These are phyloP conservation scores for Fusarium odoratissimum DNA, from an alignment of 2,329 filamentous ascomycete species.

Conservation along the genomic window DNA sequence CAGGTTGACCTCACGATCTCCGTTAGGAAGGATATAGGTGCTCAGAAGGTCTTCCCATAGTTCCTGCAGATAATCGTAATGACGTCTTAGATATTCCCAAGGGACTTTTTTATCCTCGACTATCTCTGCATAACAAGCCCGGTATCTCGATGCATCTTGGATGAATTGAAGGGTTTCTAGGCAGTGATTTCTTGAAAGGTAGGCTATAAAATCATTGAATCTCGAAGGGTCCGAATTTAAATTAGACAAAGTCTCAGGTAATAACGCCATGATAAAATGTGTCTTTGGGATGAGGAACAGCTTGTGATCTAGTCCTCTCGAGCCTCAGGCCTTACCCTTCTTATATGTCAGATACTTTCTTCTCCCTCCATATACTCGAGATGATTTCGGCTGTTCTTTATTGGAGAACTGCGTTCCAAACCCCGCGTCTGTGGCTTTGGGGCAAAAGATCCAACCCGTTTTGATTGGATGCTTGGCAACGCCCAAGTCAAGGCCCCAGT, in stretches of 20 bases:
- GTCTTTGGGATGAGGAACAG: background rate
- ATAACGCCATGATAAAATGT: background rate
- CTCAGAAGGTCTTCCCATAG: background rate
- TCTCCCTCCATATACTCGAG: background rate
- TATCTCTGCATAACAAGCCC: background rate
- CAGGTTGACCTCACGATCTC: background rate
- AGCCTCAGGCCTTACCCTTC: background rate
- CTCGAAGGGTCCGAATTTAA: background rate
- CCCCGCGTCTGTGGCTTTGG: background rate
- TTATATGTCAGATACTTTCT: background rate
- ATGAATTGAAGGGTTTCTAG: background rate
- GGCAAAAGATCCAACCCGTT: background rate
- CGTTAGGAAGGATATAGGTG: background rate
- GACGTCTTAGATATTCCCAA: background rate
- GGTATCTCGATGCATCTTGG: background rate
- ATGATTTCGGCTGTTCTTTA: background rate
- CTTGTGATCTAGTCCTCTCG: background rate
- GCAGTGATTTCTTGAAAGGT: background rate
- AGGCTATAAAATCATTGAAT: conserved; percentile 22
- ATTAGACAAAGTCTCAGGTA: background rate
- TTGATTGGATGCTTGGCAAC: background rate
- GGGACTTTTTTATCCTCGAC: background rate
- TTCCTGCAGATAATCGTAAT: background rate
- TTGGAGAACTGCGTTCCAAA: background rate
- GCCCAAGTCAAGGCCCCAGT: background rate